Conservation (phyloP, 1,284 basidiomycete genomes). For the Leucoagaricus sp. region DNA sequence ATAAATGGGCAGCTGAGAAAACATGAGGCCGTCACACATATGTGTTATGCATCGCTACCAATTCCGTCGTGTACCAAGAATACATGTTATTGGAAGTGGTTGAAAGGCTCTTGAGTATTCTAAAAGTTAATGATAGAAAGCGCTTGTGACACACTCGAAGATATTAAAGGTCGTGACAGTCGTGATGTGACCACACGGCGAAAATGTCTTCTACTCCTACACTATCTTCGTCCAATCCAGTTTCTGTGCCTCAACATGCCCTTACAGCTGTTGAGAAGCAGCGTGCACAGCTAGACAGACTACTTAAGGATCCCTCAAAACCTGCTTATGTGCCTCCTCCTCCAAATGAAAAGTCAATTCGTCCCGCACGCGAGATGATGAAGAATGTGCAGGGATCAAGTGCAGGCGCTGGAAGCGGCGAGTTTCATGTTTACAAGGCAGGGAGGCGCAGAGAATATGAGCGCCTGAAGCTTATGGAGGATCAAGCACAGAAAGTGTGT, state of each 20-base stretch:
- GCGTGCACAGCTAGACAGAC: slow-evolving; percentile 75
- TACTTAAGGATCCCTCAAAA: slow-evolving; percentile 86
- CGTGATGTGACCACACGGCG: not conserved
- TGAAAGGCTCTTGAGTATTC: too few species aligned
- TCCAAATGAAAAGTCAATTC: slow-evolving; percentile 77
- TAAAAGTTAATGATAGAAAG: too few species aligned
- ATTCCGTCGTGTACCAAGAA: too few species aligned
- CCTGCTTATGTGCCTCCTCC: slow-evolving; percentile 74
- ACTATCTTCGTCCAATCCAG: slow-evolving; percentile 21
- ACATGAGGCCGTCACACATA: too few species aligned
- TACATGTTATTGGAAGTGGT: too few species aligned
- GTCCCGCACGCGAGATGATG: slow-evolving; percentile 92
- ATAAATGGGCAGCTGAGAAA: too few species aligned
- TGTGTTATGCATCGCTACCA: too few species aligned
- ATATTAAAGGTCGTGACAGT: not conserved
- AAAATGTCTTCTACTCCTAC: slow-evolving; percentile 10
- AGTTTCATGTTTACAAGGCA: slow-evolving; percentile 99
- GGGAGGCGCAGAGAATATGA: slow-evolving; percentile 94
- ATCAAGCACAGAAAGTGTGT: slow-evolving; percentile 71
- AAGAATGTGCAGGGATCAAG: slow-evolving; percentile 96
- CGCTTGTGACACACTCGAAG: too few species aligned
- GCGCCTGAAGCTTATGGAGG: slow-evolving; percentile 88
- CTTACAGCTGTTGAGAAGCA: slow-evolving; percentile 74
- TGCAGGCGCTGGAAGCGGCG: slow-evolving; percentile 91
- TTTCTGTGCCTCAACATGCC: slow-evolving; percentile 53